Conservation (phyloP, 108 stramenopile genomes). For the Nitzschia sp. region DNA sequence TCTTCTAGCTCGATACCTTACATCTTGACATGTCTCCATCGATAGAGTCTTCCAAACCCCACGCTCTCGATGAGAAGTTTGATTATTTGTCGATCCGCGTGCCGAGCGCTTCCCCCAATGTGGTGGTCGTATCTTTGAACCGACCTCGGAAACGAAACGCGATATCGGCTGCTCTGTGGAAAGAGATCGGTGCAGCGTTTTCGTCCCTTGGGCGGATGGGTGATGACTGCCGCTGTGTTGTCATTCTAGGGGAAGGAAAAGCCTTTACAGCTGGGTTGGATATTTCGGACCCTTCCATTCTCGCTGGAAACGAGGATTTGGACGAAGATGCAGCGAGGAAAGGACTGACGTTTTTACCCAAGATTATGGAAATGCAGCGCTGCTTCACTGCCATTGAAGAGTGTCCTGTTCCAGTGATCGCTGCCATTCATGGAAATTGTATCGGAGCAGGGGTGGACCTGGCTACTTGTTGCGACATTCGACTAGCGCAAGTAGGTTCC, state of each 20-base stretch:
- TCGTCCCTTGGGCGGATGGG: constrained; percentile 41
- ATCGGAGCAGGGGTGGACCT: constrained; percentile 81
- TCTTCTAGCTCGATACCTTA: no score
- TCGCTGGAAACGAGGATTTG: constrained; percentile 17
- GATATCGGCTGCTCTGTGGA: constrained; percentile 70
- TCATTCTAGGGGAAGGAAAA: constrained; percentile 63
- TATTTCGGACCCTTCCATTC: constrained; percentile 55
- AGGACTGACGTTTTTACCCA: constrained; percentile 63
- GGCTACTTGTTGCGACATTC: constrained; percentile 65
- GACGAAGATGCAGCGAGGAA: constrained; percentile 32
- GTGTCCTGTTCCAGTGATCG: constrained; percentile 81
- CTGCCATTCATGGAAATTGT: constrained; percentile 74
- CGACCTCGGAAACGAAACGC: constrained; percentile 73
- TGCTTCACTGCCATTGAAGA: constrained; percentile 72
- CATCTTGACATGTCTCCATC: no score
- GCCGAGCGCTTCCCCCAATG: constrained; percentile 27
- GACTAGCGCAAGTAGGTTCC: constrained; percentile 54
- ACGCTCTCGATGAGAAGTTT: neutral
- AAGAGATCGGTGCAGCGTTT: constrained; percentile 73
- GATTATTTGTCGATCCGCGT: neutral
- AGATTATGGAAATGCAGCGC: constrained; percentile 74
- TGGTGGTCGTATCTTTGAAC: constrained; percentile 55
- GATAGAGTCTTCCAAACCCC: no score
- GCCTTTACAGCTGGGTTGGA: constrained; percentile 81
- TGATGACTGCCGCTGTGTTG: constrained; percentile 64